Evolutionary conservation across 1,139 yeast genomes (phyloP).

Genomic region (Casaregolazyma suthepensis): DNA sequence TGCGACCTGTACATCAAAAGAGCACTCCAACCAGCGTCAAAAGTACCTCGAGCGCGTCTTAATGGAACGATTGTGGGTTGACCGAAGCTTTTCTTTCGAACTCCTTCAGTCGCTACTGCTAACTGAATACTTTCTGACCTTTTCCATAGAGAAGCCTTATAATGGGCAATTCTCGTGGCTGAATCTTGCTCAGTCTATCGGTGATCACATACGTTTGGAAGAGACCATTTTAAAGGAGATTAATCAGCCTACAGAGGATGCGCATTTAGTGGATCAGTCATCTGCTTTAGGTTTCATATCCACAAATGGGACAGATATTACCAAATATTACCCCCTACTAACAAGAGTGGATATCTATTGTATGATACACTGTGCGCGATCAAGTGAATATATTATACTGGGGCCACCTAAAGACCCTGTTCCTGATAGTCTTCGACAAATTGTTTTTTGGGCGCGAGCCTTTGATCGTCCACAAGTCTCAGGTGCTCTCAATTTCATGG

Average conservation of each 20-base stretch:
- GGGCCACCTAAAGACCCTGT: neutral
- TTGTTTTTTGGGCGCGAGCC: neutral
- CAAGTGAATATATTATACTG: neutral
- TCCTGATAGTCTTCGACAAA: neutral
- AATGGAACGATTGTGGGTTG: constrained; percentile 30
- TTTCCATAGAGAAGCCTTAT: neutral
- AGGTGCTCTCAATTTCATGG: neutral
- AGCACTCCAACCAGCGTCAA: constrained; percentile 38
- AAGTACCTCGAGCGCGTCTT: constrained; percentile 44
- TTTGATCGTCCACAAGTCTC: neutral
- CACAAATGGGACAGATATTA: constrained; percentile 5
- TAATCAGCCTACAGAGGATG: neutral
- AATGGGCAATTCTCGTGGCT: neutral
- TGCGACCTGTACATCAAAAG: constrained; percentile 38
- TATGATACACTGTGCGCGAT: neutral
- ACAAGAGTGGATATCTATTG: neutral
- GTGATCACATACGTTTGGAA: neutral
- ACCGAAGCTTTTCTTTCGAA: neutral
- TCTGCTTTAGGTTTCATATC: neutral
- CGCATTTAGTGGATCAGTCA: neutral
- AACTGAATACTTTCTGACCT: neutral
- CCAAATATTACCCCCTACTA: neutral
- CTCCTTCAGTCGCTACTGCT: neutral
- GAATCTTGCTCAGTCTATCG: neutral
- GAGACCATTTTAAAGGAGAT: constrained; percentile 2